phyloP scores from a whole-genome alignment of 2,329 filamentous ascomycete species.

The Fusarium sp. region DNA sequence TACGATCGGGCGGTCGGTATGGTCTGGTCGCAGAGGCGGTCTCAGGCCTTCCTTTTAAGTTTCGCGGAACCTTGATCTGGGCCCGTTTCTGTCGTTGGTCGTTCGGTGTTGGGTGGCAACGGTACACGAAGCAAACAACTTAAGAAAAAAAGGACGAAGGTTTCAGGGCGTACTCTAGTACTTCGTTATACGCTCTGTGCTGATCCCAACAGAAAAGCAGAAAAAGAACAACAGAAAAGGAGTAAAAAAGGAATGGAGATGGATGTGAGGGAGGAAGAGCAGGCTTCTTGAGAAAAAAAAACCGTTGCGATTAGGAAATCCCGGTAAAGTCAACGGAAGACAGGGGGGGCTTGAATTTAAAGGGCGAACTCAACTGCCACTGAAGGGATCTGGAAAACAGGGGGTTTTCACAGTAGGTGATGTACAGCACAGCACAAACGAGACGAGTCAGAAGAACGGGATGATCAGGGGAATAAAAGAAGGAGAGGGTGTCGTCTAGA shows the following conservation, averaged over 20 bases:
- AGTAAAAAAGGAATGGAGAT: constrained; percentile 8
- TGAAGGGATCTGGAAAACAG: constrained; percentile 18
- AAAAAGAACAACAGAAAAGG: not conserved
- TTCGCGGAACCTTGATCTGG: constrained; percentile 15
- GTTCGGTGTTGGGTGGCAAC: constrained; percentile 12
- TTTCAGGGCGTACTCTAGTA: not conserved
- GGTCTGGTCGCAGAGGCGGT: constrained; percentile 23
- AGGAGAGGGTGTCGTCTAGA: constrained; percentile 6
- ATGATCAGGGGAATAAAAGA: constrained; percentile 28
- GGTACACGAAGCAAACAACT: constrained; percentile 3
- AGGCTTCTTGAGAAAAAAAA: constrained; percentile 20
- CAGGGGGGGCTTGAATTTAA: constrained; percentile 20
- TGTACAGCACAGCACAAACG: not conserved
- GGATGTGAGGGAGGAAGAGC: constrained; percentile 12
- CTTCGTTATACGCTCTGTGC: not conserved
- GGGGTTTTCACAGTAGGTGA: not conserved
- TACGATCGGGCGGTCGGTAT: constrained; percentile 10
- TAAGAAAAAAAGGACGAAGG: not conserved
- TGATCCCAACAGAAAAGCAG: constrained; percentile 1
- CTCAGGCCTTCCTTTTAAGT: constrained; percentile 6
- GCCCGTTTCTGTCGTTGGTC: not conserved
- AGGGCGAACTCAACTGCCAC: constrained; percentile 18
- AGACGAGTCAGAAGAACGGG: constrained; percentile 29
- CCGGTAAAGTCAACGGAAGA: constrained; percentile 25
- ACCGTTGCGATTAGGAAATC: constrained; percentile 34